Evolutionary conservation across 73 alveolate genomes (phyloP), one percentile per base, ranked within the genome.

Genomic region (Loxodes magnus): DNA sequence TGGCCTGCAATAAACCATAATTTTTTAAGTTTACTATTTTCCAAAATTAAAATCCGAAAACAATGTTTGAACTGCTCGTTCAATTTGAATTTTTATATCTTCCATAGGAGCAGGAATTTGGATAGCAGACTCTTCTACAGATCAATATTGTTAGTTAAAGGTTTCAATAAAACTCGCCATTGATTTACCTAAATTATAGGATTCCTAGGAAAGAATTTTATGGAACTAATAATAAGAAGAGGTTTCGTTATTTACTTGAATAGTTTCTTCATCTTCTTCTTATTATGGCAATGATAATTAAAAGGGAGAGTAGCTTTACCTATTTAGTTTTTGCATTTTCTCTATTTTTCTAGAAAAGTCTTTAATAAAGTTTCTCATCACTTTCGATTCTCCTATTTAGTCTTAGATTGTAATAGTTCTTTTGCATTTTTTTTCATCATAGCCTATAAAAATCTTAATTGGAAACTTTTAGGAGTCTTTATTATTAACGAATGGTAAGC

Each of bases 11-110:
- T 46, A 46, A 5, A 21, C 53, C 59, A 46, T 46, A n/a, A 46
- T 24, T 1, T 46, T 46, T 46, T 46, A 37, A 17, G 59, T 46
- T n/a, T 2, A 25, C 1, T 19, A 25, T 24, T 19, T 46, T 46
- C 59, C 59, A 46, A 25, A 46, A 24, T 46, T 46, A 46, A 25
- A 46, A 46, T 46, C 43, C 9, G 53, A 46, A 46, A 46, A 46
- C 15, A 46, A 24, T 10, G 59, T 9, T n/a, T 46, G 24, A 0
- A 46, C 26, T 10, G 59, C 27, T 7, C 34, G 14, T 25, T 46
- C 59, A 9, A 46, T 41, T 10, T 7, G 16, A 7, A 7, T 1
- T 19, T 46, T 12, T 21, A 46, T 46, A 9, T 37, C 22, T 17
- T 12, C 15, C 9, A 46, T 7, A 0, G 59, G 59, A 2, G 22